Percentiles rank a stretch among this genome's conserved stretches.
Evolutionary conservation across 352 stramenopile genomes (phyloP).

Genomic region (Phytophthora ohioensis): DNA sequence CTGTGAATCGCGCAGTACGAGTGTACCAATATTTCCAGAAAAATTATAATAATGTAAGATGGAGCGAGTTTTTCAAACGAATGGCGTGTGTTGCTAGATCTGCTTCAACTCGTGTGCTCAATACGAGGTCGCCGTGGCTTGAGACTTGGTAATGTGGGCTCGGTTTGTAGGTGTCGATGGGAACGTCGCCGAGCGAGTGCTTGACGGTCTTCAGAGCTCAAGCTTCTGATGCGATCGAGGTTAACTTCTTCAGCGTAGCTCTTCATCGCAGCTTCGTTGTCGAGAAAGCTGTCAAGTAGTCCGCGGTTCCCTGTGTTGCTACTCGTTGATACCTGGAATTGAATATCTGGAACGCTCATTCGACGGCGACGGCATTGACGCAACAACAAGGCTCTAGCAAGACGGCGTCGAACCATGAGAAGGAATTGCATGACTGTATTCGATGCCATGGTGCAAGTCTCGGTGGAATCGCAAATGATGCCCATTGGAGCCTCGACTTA

Average conservation of each 20-base stretch:
- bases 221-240: conserved; percentile 36
- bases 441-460: conserved; percentile 11
- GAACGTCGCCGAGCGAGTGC: conserved; percentile 19
- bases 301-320: not conserved
- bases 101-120: conserved; percentile 16
- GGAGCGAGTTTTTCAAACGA: conserved; percentile 48
- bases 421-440: conserved; percentile 20
- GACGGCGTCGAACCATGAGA: conserved; percentile 8
- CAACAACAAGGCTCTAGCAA: conserved; percentile 16
- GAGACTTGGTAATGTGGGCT: conserved; percentile 29
- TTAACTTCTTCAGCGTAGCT: conserved; percentile 41
- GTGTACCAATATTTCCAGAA: conserved; percentile 45
- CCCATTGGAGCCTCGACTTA: not conserved
- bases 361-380: conserved; percentile 18
- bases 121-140: conserved; percentile 21
- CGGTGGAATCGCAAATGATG: not conserved
- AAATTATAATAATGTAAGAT: conserved; percentile 59
- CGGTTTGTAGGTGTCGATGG: not conserved
- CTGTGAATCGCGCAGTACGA: conserved; percentile 48
- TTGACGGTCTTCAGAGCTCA: conserved; percentile 39
- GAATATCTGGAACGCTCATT: conserved; percentile 13
- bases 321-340: conserved; percentile 3
- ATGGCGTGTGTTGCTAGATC: not conserved
- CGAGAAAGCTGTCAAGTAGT: conserved; percentile 24
- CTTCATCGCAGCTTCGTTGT: conserved; percentile 46